Base-by-base conservation (phyloP, 176 grass and related monocot genomes). In the Eremochloa ophiuroides region DNA sequence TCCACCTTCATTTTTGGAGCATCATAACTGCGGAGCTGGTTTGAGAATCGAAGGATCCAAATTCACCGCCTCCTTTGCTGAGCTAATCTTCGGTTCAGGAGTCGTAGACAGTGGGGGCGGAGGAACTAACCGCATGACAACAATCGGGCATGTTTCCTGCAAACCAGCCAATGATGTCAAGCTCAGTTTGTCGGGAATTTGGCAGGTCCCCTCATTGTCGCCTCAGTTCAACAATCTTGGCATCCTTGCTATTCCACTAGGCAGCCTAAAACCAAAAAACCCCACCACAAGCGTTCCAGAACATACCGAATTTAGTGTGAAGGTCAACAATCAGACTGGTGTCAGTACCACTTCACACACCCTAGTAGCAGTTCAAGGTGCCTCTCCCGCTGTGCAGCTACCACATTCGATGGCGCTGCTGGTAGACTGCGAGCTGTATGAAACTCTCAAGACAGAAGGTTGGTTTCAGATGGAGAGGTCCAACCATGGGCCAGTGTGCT, bases 381-480 rank as follows among this genome's bases (percentile, higher is more conserved):
- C 18, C 22, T 9, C 39, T 30, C 18, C 50, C 3, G 2, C 16
- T 3, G 10, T 7, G 3, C 35, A 42, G 18, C 17, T 39, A 4
- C 27, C 28, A 0, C 78, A 46, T 39, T 73, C 74, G 1, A 18
- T 66, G 1, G 59, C 80, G 10, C 35, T 77, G 5, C 79, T 88
- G 86, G 80, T 65, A 66, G 66, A 82, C 48, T 94, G 85, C 11
- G 95, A 93, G 26, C 40, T 94, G n/a, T 93, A 89, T 29, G 78
- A 93, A 68, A 69, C 76, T 22, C 66, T 87, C 43, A 98, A 69
- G 78, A 71, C 88, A 44, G 86, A 89, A 33, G 88, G 86, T 2
- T 98, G 95, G 95, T 47, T 98, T 37, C 74, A 98, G 82, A 23
- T 93, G 63, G 88, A 89, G 62, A 87, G 88, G 55, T 69, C 82